A percentile compares a stretch with the other conserved stretches of the same genome.
These are phyloP conservation scores for Pseudogymnoascus sp. DNA, from an alignment of 2,329 filamentous ascomycete species.

Conservation along the genomic window DNA sequence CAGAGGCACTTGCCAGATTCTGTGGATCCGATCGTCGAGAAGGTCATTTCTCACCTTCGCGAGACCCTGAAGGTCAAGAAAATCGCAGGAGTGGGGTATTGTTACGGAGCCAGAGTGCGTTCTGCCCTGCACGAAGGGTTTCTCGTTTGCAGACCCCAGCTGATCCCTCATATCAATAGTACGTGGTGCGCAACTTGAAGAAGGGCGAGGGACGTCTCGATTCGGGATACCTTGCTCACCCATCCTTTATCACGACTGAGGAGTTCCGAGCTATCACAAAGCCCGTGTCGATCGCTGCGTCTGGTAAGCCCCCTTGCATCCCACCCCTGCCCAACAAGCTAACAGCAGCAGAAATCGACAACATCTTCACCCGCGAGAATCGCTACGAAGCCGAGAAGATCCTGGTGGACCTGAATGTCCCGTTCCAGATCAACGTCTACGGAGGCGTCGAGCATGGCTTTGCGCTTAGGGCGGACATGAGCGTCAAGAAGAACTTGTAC, in stretches of 20 bases:
- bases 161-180: neutral
- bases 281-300: constrained; percentile 58
- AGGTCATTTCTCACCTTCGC: constrained; percentile 49
- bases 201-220: neutral
- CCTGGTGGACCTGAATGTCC: constrained; percentile 44
- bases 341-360: constrained; percentile 44
- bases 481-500: constrained; percentile 50
- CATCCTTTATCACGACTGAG: constrained; percentile 61
- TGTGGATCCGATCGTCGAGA: constrained; percentile 33
- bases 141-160: neutral
- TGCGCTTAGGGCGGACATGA: constrained; percentile 57
- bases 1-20: neutral
- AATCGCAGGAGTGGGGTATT: constrained; percentile 62
- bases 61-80: constrained; percentile 40
- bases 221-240: constrained; percentile 65
- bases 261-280: constrained; percentile 58
- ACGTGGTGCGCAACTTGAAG: neutral
- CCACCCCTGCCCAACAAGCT: neutral
- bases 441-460: constrained; percentile 68
- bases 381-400: constrained; percentile 57
- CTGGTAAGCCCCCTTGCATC: neutral
- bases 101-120: constrained; percentile 70
- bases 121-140: constrained; percentile 58
- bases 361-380: constrained; percentile 55
- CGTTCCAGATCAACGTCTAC: constrained; percentile 67